Evolutionary conservation across 1,284 basidiomycete genomes (phyloP), one percentile per base, ranked within the genome.

Genomic region (Tetrapyrgos nigripes): DNA sequence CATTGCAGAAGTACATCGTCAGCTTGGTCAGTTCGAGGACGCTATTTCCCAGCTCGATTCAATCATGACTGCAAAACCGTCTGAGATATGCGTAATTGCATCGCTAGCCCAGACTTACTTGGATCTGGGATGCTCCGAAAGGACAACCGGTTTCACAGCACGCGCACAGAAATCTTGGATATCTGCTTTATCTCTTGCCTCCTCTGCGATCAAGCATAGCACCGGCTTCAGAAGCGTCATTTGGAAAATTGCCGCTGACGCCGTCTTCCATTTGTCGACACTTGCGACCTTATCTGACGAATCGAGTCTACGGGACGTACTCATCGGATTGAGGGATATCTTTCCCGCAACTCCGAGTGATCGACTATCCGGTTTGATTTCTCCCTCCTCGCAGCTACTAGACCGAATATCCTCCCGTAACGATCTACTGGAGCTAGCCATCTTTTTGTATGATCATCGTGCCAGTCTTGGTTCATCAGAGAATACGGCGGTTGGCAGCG

Each of bases 241-340:
- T 0, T 98, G 97, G 96, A 99, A 98, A 74, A 79, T 88, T 3
- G 80, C 90, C 10, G 92, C 86, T 0, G 97, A 99, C 72, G 88
- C 91, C 1, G 75, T 93, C 2, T 88, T 88, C 64, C 79, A 84
- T 51, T 75, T 96, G 0, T 89, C 90, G 1, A 70, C 70, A 19
- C 73, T 76, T 33, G 70, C 78, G 1, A 68, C 72, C 9, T 85
- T 83, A 62, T 66, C 72, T 4, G 76, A 87, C 45, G 76, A 79
- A 60, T 66, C 64, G 0, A 59, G 63, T 8, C 72, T 87, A 8
- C 70, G 71, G 26, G 63, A 70, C n/a, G 62, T 73, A 1, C 67
- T 89, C 40, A 48, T 62, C 3, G 68, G 67, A 26, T 70, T 83
- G 3, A 56, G 74, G 10, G 66, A 76, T 17, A 65, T 83, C 17